Conservation (phyloP, 495 filamentous ascomycete genomes). For the Talaromyces nanjingensis region DNA sequence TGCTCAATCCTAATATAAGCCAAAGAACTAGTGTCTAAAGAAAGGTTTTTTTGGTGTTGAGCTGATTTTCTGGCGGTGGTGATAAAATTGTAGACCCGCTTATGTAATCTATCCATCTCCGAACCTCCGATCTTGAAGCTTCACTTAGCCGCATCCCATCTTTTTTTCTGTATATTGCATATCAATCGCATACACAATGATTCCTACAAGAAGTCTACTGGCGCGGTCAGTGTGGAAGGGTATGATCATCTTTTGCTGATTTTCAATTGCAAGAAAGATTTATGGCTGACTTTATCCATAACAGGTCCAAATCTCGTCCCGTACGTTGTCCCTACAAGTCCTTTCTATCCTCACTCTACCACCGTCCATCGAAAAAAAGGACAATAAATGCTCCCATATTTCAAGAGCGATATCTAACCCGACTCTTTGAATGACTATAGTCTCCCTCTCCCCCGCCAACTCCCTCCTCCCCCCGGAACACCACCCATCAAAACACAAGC, state of each 20-base stretch:
- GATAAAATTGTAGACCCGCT: neutral
- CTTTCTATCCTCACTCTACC: too few relatives aligned
- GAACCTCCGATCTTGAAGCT: conserved; percentile 1
- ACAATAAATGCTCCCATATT: too few relatives aligned
- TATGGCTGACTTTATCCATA: neutral
- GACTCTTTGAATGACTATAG: too few relatives aligned
- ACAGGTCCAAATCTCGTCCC: conserved; percentile 49
- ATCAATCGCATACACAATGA: conserved; percentile 37
- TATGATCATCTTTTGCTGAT: conserved; percentile 18
- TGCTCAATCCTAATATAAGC: too few relatives aligned
- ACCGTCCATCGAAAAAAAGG: too few relatives aligned
- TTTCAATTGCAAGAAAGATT: neutral
- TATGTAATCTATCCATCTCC: neutral
- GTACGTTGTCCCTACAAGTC: conserved; percentile 30
- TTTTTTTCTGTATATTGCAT: neutral
- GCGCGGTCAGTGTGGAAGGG: conserved; percentile 74
- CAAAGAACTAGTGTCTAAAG: too few relatives aligned
- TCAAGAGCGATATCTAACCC: too few relatives aligned
- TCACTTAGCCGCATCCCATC: neutral
- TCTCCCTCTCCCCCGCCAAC: conserved; percentile 34
- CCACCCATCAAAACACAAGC: conserved; percentile 83
- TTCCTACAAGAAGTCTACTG: conserved; percentile 51
- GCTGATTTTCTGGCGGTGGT: too few relatives aligned
- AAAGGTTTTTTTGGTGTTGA: too few relatives aligned
- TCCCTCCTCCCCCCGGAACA: conserved; percentile 50